Evolutionary conservation across 768 basidiomycete genomes (phyloP).

Genomic region (Lyophyllum shimeji): DNA sequence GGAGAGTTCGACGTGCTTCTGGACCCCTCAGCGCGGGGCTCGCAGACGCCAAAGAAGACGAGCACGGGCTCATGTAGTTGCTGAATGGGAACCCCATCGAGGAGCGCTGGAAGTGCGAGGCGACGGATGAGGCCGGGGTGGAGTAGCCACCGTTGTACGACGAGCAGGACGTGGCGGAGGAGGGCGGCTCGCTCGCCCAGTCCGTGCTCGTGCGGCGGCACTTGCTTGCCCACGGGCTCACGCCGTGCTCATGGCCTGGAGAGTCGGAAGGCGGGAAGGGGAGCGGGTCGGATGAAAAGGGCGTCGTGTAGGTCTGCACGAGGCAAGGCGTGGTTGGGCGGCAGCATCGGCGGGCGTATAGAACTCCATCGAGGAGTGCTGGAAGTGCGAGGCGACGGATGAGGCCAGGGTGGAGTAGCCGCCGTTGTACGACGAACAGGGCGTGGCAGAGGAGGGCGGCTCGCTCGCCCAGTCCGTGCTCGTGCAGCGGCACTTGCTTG

Average conservation of each 20-base stretch:
- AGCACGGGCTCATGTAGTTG: slow-evolving; percentile 34
- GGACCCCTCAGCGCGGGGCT: slow-evolving; percentile 54
- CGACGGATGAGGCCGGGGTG: slow-evolving; percentile 48
- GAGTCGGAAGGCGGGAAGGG: slow-evolving; percentile 50
- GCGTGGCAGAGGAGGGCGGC: slow-evolving; percentile 63
- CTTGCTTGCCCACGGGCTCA: slow-evolving; percentile 56
- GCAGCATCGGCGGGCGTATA: too few relatives aligned
- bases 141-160: slow-evolving; percentile 65
- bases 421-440: slow-evolving; percentile 60
- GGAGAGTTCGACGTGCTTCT: slow-evolving; percentile 58
- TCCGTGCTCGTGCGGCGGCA: slow-evolving; percentile 71
- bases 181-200: slow-evolving; percentile 52
- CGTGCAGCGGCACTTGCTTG: slow-evolving; percentile 71
- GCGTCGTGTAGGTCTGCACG: slow-evolving; percentile 48
- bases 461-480: slow-evolving; percentile 54
- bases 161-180: slow-evolving; percentile 62
- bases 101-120: slow-evolving; percentile 56
- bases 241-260: slow-evolving; percentile 19
- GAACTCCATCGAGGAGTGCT: slow-evolving; percentile 67
- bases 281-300: slow-evolving; percentile 52
- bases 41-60: slow-evolving; percentile 27
- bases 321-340: too few relatives aligned
- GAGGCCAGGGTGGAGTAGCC: slow-evolving; percentile 55
- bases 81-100: slow-evolving; percentile 72
- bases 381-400: slow-evolving; percentile 56